Conservation (phyloP, 805 yeast genomes). For the Metschnikowia gelsemii region DNA sequence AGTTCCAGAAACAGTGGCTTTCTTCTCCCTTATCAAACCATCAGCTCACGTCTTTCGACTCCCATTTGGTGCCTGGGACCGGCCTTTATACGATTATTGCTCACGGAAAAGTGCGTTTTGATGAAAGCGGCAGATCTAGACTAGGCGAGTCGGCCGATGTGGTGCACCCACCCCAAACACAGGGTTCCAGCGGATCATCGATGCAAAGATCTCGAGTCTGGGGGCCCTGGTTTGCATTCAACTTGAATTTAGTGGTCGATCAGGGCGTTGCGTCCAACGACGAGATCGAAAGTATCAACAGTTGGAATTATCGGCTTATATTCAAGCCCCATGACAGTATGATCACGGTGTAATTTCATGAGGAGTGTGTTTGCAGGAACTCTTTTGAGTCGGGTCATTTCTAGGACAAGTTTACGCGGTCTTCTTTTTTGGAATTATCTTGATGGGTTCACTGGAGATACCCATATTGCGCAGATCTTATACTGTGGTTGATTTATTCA, state of each 20-base stretch:
- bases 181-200: constrained; percentile 6
- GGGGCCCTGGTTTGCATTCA: constrained; percentile 73
- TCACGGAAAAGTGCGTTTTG: constrained; percentile 66
- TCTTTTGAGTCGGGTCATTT: no score
- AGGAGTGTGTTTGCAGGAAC: no score
- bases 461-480: no score
- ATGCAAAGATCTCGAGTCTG: constrained; percentile 44
- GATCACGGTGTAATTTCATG: constrained; percentile 19
- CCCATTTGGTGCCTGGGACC: constrained; percentile 67
- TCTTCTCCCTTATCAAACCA: constrained; percentile 59
- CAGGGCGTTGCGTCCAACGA: constrained; percentile 39
- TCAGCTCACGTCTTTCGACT: constrained; percentile 60
- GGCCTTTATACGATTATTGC: constrained; percentile 52
- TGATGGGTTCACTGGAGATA: no score
- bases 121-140: constrained; percentile 70
- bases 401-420: no score
- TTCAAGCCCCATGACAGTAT: constrained; percentile 57
- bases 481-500: no score
- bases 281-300: constrained; percentile 50
- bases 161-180: no score
- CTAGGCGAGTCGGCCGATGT: constrained; percentile 64
- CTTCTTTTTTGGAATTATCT: no score
- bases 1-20: constrained; percentile 61
- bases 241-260: constrained; percentile 58
- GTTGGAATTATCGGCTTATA: constrained; percentile 65